Conservation (phyloP, 768 basidiomycete species). For the Collybia mongolica region DNA sequence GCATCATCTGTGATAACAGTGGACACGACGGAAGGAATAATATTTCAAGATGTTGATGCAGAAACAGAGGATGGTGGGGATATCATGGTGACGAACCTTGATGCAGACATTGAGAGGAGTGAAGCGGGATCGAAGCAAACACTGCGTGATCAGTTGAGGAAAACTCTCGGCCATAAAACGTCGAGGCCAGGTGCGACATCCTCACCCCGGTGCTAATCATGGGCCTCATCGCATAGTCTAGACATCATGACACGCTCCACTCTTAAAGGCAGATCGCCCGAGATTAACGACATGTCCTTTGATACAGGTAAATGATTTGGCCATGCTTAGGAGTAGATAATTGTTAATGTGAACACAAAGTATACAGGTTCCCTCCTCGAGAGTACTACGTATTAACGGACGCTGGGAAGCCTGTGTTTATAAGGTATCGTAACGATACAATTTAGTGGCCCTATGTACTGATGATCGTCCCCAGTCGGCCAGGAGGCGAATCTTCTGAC, state of each 20-base stretch:
- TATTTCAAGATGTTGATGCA: constrained; percentile 68
- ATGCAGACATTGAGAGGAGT: constrained; percentile 46
- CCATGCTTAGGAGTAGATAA: neutral
- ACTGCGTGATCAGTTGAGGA: constrained; percentile 70
- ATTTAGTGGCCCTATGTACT: neutral
- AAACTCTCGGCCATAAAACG: constrained; percentile 56
- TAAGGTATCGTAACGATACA: constrained; percentile 50
- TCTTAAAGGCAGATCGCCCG: constrained; percentile 28
- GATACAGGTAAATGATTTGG: constrained; percentile 30
- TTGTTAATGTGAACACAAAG: constrained; percentile 22
- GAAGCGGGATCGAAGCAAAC: constrained; percentile 61
- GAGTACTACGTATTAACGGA: constrained; percentile 93
- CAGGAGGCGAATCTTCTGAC: constrained; percentile 57
- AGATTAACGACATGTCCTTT: constrained; percentile 38
- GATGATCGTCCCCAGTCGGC: constrained; percentile 33
- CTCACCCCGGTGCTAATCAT: neutral
- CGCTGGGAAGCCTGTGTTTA: constrained; percentile 97
- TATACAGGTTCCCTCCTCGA: constrained; percentile 48
- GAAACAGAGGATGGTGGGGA: constrained; percentile 58
- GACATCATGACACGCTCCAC: constrained; percentile 26
- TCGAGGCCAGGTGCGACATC: constrained; percentile 42
- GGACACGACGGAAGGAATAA: constrained; percentile 65
- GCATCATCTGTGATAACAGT: constrained; percentile 71
- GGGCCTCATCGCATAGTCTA: constrained; percentile 11
- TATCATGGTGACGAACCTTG: constrained; percentile 39